Evolutionary conservation across 495 filamentous ascomycete species (phyloP), one percentile per base, ranked within the genome.

Genomic region (Cenococcum geophilum): DNA sequence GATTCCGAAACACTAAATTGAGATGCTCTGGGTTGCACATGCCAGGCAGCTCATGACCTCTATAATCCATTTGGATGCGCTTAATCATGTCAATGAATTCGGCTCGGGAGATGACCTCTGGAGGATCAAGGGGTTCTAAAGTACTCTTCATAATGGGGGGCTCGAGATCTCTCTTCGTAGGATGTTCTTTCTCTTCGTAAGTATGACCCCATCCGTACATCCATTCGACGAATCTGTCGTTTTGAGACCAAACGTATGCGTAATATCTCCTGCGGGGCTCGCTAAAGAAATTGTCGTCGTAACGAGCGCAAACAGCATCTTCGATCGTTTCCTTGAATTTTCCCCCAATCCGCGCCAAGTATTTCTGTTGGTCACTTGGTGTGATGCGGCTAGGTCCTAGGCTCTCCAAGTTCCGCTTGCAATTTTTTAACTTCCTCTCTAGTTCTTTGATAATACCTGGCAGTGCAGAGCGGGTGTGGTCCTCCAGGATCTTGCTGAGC

Each of bases 391-490:
- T 4, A 10, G 3, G 4, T 4, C 40, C 40, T 45, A 45, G 40
- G 4, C 11, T 4, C 40, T 14, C 4, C 4, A 45, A 14, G 40
- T 18, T 10, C 11, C 11, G 40, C 4, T 4, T 45, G 1, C 4
- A 4, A 4, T 67, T 48, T 22, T 55, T 14, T 1, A 70, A 55
- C 45, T 62, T 72, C 2, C 42, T 40, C 0, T 20, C 42, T 0
- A 72, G 20, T 34, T 72, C 69, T 34, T 54, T 49, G 21, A 50
- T 59, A 0, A 72, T 56, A 4, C 12, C 14, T 0, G 70, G 70
- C 0, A 73, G 56, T 55, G 72, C 69, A 12, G 54, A 49, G 11
- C 55, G 60, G 10, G 73, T 52, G 27, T 75, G 72, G 14, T 67
- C 49, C 43, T 58, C 49, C 0, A 76, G 59, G 0, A 73, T 18